These are phyloP conservation scores for Akebia trifoliata DNA, from an alignment of 164 flowering plant species.

Conservation along the genomic window DNA sequence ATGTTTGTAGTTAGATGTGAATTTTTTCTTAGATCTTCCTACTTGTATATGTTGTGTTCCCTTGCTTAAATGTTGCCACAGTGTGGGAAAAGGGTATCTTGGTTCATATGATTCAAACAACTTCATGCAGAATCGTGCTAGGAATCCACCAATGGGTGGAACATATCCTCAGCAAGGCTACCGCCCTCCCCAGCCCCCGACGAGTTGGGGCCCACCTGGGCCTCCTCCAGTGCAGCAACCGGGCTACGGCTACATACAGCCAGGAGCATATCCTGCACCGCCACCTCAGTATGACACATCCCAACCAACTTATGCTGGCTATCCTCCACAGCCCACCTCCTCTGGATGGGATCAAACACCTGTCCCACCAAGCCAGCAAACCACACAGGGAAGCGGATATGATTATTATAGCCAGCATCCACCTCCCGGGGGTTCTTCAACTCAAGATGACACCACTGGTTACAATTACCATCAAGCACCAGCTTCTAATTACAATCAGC, in stretches of 20 bases:
- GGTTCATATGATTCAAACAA: constrained; percentile 37
- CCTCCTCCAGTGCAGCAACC: constrained; percentile 69
- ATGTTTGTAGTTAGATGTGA: constrained; percentile 2
- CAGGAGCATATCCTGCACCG: constrained; percentile 70
- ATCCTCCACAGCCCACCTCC: constrained; percentile 64
- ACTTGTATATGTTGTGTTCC: constrained; percentile 3
- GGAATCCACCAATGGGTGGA: constrained; percentile 69
- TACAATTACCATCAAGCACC: constrained; percentile 64
- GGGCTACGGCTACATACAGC: constrained; percentile 80
- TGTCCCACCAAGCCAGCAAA: constrained; percentile 52
- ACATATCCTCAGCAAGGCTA: constrained; percentile 81
- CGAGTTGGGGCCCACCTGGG: constrained; percentile 68
- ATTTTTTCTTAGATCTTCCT: no score
- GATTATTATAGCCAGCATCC: constrained; percentile 72
- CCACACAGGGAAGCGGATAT: constrained; percentile 58
- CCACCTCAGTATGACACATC: constrained; percentile 67
- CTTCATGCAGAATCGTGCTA: constrained; percentile 74
- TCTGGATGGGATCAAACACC: constrained; percentile 76
- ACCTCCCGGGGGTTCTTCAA: constrained; percentile 39
- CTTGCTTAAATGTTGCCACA: background rate
- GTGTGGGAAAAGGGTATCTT: constrained; percentile 16
- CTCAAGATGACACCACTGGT: constrained; percentile 46
- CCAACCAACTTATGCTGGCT: constrained; percentile 68
- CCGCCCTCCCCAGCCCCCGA: constrained; percentile 58
- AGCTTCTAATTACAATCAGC: constrained; percentile 37